Evolutionary conservation across 257 asterid genomes (phyloP).

Genomic region (Nicotiana tabacum): DNA sequence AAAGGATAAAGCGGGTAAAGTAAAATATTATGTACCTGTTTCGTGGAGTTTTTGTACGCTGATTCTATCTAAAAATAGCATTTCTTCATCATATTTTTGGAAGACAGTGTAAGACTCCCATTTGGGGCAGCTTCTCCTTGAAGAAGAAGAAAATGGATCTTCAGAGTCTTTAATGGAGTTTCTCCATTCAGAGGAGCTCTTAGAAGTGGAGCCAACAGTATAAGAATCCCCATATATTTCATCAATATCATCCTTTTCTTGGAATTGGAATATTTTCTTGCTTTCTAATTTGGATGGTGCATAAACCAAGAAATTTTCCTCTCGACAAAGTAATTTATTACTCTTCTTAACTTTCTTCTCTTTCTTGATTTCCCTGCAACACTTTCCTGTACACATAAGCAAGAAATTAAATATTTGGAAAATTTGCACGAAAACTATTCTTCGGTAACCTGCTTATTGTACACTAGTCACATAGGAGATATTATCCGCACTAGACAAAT

Average conservation of each 20-base stretch:
- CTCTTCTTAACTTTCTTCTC: slow-evolving; percentile 13
- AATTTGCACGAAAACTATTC: no score
- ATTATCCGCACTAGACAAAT: no score
- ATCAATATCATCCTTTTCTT: slow-evolving; percentile 27
- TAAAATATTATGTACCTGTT: slow-evolving; percentile 39
- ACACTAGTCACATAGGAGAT: no score
- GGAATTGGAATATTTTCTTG: slow-evolving; percentile 37
- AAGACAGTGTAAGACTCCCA: slow-evolving; percentile 93
- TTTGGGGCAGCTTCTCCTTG: slow-evolving; percentile 85
- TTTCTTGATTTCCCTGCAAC: neutral
- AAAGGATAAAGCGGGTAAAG: neutral
- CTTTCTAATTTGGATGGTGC: slow-evolving; percentile 37
- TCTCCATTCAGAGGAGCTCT: slow-evolving; percentile 82
- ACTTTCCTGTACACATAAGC: neutral
- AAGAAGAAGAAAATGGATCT: slow-evolving; percentile 81
- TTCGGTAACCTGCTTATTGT: no score
- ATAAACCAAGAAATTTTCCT: slow-evolving; percentile 47
- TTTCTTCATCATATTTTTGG: slow-evolving; percentile 90
- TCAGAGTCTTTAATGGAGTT: slow-evolving; percentile 72
- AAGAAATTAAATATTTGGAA: neutral
- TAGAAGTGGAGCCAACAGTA: slow-evolving; percentile 77
- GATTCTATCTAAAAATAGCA: slow-evolving; percentile 77
- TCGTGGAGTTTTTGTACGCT: slow-evolving; percentile 78
- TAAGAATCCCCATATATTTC: slow-evolving; percentile 58
- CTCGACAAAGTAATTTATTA: slow-evolving; percentile 22